Evolutionary conservation across 2,329 filamentous ascomycete genomes (phyloP).

Genomic region (Neofusicoccum ribis): DNA sequence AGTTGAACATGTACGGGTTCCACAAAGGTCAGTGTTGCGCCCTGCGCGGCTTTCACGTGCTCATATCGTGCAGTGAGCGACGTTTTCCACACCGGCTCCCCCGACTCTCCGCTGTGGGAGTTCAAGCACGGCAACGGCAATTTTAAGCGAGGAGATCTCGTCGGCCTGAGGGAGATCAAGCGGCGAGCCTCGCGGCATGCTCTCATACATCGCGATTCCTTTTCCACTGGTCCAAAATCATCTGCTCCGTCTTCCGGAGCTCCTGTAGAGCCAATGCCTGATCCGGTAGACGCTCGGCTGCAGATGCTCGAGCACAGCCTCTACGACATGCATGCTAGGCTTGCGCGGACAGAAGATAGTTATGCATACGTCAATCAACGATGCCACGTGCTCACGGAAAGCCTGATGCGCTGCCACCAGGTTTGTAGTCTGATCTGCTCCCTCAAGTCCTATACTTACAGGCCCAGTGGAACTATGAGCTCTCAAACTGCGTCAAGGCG

Average conservation of each 20-base stretch:
- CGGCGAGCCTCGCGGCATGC: constrained; percentile 89
- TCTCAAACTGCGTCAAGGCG: constrained; percentile 72
- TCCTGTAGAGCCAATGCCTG: constrained; percentile 79
- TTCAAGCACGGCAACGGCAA: constrained; percentile 98
- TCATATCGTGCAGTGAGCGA: constrained; percentile 72
- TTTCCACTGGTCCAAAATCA: constrained; percentile 69
- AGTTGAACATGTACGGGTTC: constrained; percentile 99
- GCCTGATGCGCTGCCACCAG: constrained; percentile 70
- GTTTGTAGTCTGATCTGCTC: constrained; percentile 41
- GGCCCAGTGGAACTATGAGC: constrained; percentile 76
- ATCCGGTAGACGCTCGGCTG: constrained; percentile 75
- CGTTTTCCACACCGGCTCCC: constrained; percentile 92
- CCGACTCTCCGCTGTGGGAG: constrained; percentile 94
- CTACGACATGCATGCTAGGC: constrained; percentile 74
- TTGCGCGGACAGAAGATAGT: constrained; percentile 81
- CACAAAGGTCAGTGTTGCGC: constrained; percentile 74
- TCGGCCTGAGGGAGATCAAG: constrained; percentile 92
- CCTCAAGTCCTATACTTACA: constrained; percentile 16
- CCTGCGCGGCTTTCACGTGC: neutral
- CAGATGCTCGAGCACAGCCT: constrained; percentile 76
- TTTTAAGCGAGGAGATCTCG: constrained; percentile 92
- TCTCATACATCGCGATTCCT: constrained; percentile 87
- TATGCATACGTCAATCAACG: constrained; percentile 76
- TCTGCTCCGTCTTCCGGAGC: constrained; percentile 77
- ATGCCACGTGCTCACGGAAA: constrained; percentile 80